phyloP scores from a whole-genome alignment of 2,329 filamentous ascomycete genomes.

The Hymenoscyphus scutula region DNA sequence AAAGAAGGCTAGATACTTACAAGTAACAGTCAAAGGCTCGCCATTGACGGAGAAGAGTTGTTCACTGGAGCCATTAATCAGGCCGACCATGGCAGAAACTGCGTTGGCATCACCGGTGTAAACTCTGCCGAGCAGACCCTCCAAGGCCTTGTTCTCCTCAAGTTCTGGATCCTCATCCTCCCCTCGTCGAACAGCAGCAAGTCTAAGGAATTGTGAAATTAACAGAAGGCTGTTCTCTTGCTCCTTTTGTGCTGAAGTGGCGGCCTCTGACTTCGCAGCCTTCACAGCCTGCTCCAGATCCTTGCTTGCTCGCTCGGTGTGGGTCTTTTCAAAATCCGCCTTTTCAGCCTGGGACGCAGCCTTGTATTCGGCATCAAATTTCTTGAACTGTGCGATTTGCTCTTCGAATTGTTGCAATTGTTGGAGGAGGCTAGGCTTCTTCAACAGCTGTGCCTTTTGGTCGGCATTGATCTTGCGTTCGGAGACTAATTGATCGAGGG shows the following conservation, averaged over 20 bases:
- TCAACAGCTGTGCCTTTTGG: constrained; percentile 73
- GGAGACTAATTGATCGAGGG: constrained; percentile 70
- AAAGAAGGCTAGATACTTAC: constrained; percentile 48
- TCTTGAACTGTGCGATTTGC: constrained; percentile 71
- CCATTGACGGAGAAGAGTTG: constrained; percentile 63
- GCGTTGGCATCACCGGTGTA: constrained; percentile 76
- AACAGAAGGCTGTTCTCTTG: constrained; percentile 65
- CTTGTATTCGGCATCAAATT: constrained; percentile 71
- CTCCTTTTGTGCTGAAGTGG: constrained; percentile 53
- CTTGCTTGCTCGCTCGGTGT: constrained; percentile 48
- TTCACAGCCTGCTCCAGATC: constrained; percentile 49
- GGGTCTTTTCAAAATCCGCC: constrained; percentile 57
- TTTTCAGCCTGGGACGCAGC: constrained; percentile 56
- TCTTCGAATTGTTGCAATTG: constrained; percentile 71
- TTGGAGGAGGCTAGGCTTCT: constrained; percentile 70
- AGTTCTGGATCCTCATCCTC: constrained; percentile 61
- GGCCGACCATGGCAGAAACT: constrained; percentile 71
- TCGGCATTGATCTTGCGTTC: constrained; percentile 75
- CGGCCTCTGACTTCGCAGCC: constrained; percentile 48
- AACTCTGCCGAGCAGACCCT: constrained; percentile 74
- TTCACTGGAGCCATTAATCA: constrained; percentile 71
- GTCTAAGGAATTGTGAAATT: constrained; percentile 75
- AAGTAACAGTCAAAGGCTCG: constrained; percentile 65
- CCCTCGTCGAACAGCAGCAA: constrained; percentile 72
- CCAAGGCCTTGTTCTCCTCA: constrained; percentile 77